These are phyloP conservation scores for Xerocomus tenax DNA, from an alignment of 1,284 basidiomycete species.

Conservation along the genomic window DNA sequence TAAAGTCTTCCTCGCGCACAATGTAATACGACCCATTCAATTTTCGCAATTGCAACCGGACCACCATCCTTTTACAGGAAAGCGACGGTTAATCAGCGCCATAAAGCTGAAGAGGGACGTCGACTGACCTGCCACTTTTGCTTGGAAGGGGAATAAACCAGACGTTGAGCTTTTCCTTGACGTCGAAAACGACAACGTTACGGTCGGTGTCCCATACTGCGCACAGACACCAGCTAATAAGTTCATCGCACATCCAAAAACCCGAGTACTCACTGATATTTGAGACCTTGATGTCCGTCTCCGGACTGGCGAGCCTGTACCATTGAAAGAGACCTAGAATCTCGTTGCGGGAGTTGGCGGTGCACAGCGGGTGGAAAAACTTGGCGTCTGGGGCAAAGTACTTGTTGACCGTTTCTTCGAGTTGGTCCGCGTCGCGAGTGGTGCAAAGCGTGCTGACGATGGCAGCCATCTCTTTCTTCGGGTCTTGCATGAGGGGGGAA, in stretches of 20 bases:
- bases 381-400: background rate
- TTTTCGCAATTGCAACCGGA: slow-evolving; percentile 23
- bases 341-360: slow-evolving; percentile 21
- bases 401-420: slow-evolving; percentile 9
- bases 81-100: background rate
- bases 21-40: slow-evolving; percentile 10
- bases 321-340: slow-evolving; percentile 26
- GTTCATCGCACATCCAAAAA: background rate
- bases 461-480: slow-evolving; percentile 23
- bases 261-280: slow-evolving; percentile 19
- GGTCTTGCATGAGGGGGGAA: slow-evolving; percentile 23
- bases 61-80: slow-evolving; percentile 15
- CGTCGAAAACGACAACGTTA: slow-evolving; percentile 20
- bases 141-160: slow-evolving; percentile 23
- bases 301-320: slow-evolving; percentile 25
- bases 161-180: slow-evolving; percentile 18
- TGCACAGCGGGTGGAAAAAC: slow-evolving; percentile 21
- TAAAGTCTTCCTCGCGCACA: no score
- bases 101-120: background rate
- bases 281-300: slow-evolving; percentile 3
- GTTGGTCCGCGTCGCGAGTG: background rate
- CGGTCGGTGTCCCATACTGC: slow-evolving; percentile 24
- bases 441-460: background rate
- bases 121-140: slow-evolving; percentile 14
- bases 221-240: background rate